Evolutionary conservation across 352 stramenopile species (phyloP), one percentile per base, ranked within the genome.

Genomic region (Globisporangium emineosum): DNA sequence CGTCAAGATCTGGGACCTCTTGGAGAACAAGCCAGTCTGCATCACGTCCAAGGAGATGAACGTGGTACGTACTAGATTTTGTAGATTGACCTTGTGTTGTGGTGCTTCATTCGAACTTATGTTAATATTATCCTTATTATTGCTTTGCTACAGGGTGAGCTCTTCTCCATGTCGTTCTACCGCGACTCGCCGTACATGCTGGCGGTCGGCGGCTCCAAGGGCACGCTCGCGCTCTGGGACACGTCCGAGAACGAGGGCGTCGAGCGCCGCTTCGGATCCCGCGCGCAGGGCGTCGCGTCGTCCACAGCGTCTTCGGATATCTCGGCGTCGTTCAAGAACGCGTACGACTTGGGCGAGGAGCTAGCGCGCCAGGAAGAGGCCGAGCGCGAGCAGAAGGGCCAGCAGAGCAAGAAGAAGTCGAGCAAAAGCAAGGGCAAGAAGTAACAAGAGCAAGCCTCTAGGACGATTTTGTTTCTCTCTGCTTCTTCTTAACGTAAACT

Each of bases 1-100:
- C 8, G 97, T 99, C 53, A 98, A 98, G 68, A 78, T 99, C 49
- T 99, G 98, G 98, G 96, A 99, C 66, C 68, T 96, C 19, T 76
- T 84, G 63, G 77, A 87, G 47, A 86, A 86, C 53, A 68, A 67
- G 21, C 86, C 91, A 3, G 65, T 83, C 55, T 96, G 82, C 66
- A 81, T 98, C 63, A 92, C 81, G 2, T 93, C 89, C 15, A 98
- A 97, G 75, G 84, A 91, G 51, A 96, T 98, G 88, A 94, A 94
- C 60, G 87, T 97, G 70, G 83, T 93, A 87, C 71, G 81, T 89
- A 65, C 30, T 42, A 23, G 2, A 35, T 42, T 66, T 5, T 8
- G 25, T 40, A 13, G 17, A 32, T 32, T 32, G 29, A 6, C 29
- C 29, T 32, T 58, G 9, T 17, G 6, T 35, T 23, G 13, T 23